These are phyloP conservation scores for Typha latifolia DNA, from an alignment of 176 grass and related monocot genomes.

Conservation along the genomic window DNA sequence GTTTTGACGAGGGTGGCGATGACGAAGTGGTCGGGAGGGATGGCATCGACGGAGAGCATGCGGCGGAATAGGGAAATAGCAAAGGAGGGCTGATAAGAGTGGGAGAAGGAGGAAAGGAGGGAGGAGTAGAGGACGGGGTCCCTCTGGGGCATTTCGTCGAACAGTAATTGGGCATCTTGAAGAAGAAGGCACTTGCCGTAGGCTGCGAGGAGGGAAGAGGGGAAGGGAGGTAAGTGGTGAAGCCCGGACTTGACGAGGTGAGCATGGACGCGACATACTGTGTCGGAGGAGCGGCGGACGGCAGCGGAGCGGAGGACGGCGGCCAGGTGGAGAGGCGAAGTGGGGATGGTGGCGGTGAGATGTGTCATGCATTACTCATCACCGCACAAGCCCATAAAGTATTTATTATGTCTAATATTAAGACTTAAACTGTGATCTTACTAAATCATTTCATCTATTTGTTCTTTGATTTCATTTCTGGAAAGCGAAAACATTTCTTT, in stretches of 20 bases:
- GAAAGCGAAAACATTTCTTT: no score
- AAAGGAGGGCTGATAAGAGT: conserved; percentile 24
- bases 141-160: conserved; percentile 38
- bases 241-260: conserved; percentile 49
- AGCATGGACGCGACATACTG: conserved; percentile 33
- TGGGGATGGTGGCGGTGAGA: not conserved
- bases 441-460: no score
- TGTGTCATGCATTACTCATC: conserved; percentile 2
- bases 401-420: no score
- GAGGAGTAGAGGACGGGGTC: conserved; percentile 60
- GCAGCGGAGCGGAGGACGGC: conserved; percentile 28
- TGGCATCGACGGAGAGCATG: conserved; percentile 39
- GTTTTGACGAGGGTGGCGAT: conserved; percentile 46
- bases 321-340: not conserved
- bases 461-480: no score
- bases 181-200: conserved; percentile 41
- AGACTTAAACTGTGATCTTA: no score
- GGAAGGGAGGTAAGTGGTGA: conserved; percentile 3
- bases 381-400: no score
- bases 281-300: conserved; percentile 7
- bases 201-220: conserved; percentile 33
- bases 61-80: conserved; percentile 36
- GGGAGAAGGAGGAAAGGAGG: conserved; percentile 51
- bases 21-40: conserved; percentile 57
- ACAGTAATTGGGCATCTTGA: conserved; percentile 36